phyloP scores from a whole-genome alignment of 495 filamentous ascomycete species.

The Pseudotulostoma volvatum region DNA sequence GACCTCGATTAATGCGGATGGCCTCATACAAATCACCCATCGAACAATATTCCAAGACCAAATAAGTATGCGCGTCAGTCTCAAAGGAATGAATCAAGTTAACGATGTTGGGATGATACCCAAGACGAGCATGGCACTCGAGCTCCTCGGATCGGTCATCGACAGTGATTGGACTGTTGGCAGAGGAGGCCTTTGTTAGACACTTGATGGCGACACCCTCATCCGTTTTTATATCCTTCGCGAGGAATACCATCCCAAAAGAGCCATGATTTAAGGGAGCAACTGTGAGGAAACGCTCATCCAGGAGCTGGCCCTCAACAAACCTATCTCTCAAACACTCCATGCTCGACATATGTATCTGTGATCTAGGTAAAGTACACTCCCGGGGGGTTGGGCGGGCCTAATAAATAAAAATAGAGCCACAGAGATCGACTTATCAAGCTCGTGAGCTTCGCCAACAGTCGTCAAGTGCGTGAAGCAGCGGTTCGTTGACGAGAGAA shows the following conservation, averaged over 20 bases:
- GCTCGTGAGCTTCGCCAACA: neutral
- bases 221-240: slow-evolving; percentile 56
- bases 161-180: slow-evolving; percentile 39
- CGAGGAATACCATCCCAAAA: slow-evolving; percentile 94
- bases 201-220: slow-evolving; percentile 88
- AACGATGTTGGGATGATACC: slow-evolving; percentile 78
- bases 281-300: slow-evolving; percentile 76
- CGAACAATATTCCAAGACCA: slow-evolving; percentile 91
- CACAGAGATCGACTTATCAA: too few relatives aligned
- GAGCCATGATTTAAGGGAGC: slow-evolving; percentile 96
- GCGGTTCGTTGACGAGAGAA: slow-evolving; percentile 12
- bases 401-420: slow-evolving; percentile 23
- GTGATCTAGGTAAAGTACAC: too few relatives aligned
- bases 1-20: slow-evolving; percentile 73
- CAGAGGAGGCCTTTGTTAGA: slow-evolving; percentile 54
- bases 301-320: slow-evolving; percentile 52
- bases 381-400: too few relatives aligned
- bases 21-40: slow-evolving; percentile 96
- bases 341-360: slow-evolving; percentile 45
- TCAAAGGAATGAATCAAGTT: slow-evolving; percentile 85
- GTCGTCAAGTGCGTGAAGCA: too few relatives aligned
- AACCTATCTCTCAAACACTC: slow-evolving; percentile 67
- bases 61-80: slow-evolving; percentile 72
- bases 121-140: slow-evolving; percentile 60
- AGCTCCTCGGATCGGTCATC: slow-evolving; percentile 85